Evolutionary conservation across 2,329 filamentous ascomycete species (phyloP).

Genomic region (Calonectria leucothoes): DNA sequence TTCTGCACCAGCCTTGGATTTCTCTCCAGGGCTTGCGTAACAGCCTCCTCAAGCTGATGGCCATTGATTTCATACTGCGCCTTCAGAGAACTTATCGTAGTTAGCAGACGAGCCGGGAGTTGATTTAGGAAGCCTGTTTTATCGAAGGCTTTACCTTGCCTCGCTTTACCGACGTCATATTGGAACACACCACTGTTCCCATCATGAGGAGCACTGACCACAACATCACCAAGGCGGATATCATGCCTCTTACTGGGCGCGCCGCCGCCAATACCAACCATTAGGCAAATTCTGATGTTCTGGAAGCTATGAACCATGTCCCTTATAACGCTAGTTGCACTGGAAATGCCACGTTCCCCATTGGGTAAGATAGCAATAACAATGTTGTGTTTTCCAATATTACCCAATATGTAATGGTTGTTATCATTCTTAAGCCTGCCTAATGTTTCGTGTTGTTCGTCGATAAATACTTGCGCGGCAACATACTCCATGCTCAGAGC

Average conservation of each 20-base stretch:
- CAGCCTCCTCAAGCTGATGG: background rate
- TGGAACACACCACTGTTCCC: constrained; percentile 32
- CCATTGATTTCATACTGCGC: background rate
- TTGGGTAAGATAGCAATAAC: constrained; percentile 40
- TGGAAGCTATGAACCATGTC: constrained; percentile 54
- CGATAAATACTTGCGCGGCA: constrained; percentile 42
- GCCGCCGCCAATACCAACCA: constrained; percentile 41
- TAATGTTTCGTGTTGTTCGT: constrained; percentile 31
- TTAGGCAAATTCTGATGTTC: background rate
- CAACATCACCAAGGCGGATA: constrained; percentile 40
- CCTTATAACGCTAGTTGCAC: constrained; percentile 37
- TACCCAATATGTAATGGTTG: constrained; percentile 38
- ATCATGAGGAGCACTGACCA: constrained; percentile 32
- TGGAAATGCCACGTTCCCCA: constrained; percentile 30
- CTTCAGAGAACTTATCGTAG: background rate
- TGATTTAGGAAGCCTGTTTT: background rate
- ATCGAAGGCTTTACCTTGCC: background rate
- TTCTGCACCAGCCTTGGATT: background rate
- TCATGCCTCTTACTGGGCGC: constrained; percentile 24
- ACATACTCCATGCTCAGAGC: constrained; percentile 40
- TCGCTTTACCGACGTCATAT: constrained; percentile 37
- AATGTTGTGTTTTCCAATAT: constrained; percentile 35
- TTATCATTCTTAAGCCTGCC: constrained; percentile 18
- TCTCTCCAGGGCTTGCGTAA: background rate
- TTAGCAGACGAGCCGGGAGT: background rate